These are phyloP conservation scores for Russula olivacea DNA, from an alignment of 768 basidiomycete genomes.

Conservation along the genomic window DNA sequence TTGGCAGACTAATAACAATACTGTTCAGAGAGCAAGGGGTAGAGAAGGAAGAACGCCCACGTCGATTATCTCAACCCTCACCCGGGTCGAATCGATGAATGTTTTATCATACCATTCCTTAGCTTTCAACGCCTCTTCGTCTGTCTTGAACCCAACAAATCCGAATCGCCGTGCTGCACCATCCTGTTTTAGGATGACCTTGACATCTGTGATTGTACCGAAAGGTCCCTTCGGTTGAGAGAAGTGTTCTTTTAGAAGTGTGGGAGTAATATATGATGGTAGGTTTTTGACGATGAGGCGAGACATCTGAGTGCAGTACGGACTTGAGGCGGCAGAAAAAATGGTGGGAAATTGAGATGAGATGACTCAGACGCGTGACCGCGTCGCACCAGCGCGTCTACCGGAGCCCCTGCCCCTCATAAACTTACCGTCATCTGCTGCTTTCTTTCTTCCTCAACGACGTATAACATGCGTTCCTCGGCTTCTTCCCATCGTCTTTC, in stretches of 20 bases:
- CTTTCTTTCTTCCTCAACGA: too few species aligned
- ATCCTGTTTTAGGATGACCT: slow-evolving; percentile 68
- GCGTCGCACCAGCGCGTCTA: slow-evolving; percentile 4
- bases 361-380: slow-evolving; percentile 14
- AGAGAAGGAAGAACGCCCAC: slow-evolving; percentile 41
- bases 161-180: slow-evolving; percentile 85
- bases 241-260: slow-evolving; percentile 62
- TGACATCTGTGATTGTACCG: slow-evolving; percentile 79
- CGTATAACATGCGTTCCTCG: slow-evolving; percentile 16
- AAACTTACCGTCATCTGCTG: background rate
- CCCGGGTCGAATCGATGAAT: slow-evolving; percentile 73
- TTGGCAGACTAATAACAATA: slow-evolving; percentile 50
- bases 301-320: slow-evolving; percentile 48
- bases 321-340: slow-evolving; percentile 4
- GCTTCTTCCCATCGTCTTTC: slow-evolving; percentile 15
- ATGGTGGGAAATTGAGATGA: background rate
- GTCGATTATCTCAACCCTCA: slow-evolving; percentile 71
- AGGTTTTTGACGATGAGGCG: slow-evolving; percentile 81
- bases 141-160: slow-evolving; percentile 85
- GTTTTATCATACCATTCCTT: slow-evolving; percentile 81
- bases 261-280: slow-evolving; percentile 60
- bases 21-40: slow-evolving; percentile 6
- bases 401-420: too few species aligned
- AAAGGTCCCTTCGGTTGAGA: slow-evolving; percentile 49
- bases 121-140: slow-evolving; percentile 66